Evolutionary conservation across 495 filamentous ascomycete genomes (phyloP), one percentile per base, ranked within the genome.

Genomic region (Penicillium cataractarum): DNA sequence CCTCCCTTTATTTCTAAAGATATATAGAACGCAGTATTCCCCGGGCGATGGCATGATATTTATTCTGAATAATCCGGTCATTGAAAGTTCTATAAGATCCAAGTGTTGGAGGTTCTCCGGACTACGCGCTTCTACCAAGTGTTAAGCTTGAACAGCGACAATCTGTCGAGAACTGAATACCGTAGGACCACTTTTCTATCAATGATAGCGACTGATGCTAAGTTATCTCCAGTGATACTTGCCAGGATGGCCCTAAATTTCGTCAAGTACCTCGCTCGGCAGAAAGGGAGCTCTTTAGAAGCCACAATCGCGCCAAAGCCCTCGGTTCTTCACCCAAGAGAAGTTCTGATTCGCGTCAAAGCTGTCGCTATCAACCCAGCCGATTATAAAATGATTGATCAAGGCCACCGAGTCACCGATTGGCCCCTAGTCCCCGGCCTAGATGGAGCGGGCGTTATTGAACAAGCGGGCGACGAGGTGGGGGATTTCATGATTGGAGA

Each of bases 391-490:
- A 75, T 70, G 54, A 65, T 74, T 8, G 46, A 74, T 22, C 62
- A 72, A 24, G 76, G 74, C 10, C 61, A 70, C 27, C 61, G 67
- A 57, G 62, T 76, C 58, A 55, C 62, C 27, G 19, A 49, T 3
- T 79, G 76, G 74, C 78, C 78, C 9, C 54, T 70, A 22, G 67
- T 79, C 9, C 67, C 79, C 8, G 77, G 77, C 13, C 67, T 76
- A 21, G 78, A 80, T 22, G 71, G 69, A 0, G 71, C 77, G 8
- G 77, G 78, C 7, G 57, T 77, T 4, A 56, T 80, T 32, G 78
- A 80, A 39, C 59, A 62, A 15, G 69, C 76, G 42, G 64, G 72
- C 19, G 57, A 62, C 12, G 62, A 66, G 5, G 75, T 78, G 19
- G 68, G 64, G 17, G 48, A 44, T 9, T 64, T 76, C 42, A 69